These are phyloP conservation scores for Arabis alpina DNA, from an alignment of 345 rosid genomes.

Conservation along the genomic window DNA sequence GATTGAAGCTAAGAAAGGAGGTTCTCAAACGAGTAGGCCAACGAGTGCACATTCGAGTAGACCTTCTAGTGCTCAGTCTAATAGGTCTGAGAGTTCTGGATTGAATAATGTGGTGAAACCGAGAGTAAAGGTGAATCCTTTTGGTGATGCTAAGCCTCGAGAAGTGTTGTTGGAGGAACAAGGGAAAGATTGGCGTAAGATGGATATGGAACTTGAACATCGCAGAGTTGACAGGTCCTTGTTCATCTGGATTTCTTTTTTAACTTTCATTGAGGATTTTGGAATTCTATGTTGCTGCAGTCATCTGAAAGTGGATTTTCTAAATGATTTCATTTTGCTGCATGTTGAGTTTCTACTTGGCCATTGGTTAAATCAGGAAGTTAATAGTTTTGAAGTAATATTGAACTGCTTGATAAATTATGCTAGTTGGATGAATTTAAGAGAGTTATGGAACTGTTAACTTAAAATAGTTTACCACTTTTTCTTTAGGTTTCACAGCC, in stretches of 20 bases:
- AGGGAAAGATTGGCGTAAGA: slow-evolving; percentile 93
- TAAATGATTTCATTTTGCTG: no score
- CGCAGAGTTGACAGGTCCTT: slow-evolving; percentile 72
- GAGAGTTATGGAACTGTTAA: neutral
- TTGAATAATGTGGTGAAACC: slow-evolving; percentile 60
- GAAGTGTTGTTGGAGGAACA: slow-evolving; percentile 87
- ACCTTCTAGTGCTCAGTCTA: slow-evolving; percentile 88
- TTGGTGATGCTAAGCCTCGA: slow-evolving; percentile 95
- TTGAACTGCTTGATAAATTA: slow-evolving; percentile 18
- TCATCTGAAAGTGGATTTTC: neutral
- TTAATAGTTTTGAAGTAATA: neutral
- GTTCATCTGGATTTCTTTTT: slow-evolving; percentile 13
- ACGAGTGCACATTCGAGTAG: slow-evolving; percentile 56
- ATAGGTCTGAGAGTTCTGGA: slow-evolving; percentile 74
- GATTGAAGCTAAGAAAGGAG: slow-evolving; percentile 69
- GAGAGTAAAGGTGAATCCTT: slow-evolving; percentile 84
- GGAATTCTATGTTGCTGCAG: neutral
- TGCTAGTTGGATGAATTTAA: neutral
- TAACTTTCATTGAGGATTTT: slow-evolving; percentile 4
- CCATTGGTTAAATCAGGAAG: no score
- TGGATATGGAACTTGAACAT: slow-evolving; percentile 85
- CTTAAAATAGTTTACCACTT: neutral
- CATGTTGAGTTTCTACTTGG: no score
- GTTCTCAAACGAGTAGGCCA: slow-evolving; percentile 52
- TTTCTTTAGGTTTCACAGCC: slow-evolving; percentile 6